Evolutionary conservation across 2,329 filamentous ascomycete species (phyloP).

Genomic region (Cordyceps pruinosa): DNA sequence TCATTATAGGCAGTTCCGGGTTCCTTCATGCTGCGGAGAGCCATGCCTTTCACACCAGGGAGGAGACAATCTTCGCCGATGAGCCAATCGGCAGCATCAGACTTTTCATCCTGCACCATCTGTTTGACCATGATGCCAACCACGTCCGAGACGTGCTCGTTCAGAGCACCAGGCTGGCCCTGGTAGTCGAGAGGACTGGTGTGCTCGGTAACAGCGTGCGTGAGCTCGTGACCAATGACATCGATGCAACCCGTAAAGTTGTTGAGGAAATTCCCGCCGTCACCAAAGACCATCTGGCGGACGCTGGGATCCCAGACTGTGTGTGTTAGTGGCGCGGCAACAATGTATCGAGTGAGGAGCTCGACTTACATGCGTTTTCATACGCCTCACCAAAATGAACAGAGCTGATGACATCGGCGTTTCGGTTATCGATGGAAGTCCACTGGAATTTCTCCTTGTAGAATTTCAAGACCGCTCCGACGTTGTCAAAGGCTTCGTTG

Average conservation of each 20-base stretch:
- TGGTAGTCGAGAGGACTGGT: conserved; percentile 43
- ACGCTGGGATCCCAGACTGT: conserved; percentile 43
- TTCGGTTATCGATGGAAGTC: conserved; percentile 45
- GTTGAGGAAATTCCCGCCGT: conserved; percentile 44
- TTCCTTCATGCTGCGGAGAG: conserved; percentile 47
- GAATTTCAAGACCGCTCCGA: conserved; percentile 42
- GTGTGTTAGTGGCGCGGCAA: not conserved
- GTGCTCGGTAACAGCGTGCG: conserved; percentile 47
- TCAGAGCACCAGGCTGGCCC: conserved; percentile 48
- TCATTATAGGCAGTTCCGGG: conserved; percentile 48
- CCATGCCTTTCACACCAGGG: conserved; percentile 43
- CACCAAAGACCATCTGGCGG: conserved; percentile 49
- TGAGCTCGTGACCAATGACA: conserved; percentile 52
- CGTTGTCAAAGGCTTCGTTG: conserved; percentile 45
- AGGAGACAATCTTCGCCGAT: conserved; percentile 47
- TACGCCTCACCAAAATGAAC: conserved; percentile 45
- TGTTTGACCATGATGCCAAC: conserved; percentile 54
- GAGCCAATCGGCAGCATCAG: conserved; percentile 45
- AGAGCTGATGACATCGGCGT: conserved; percentile 42
- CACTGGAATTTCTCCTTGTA: conserved; percentile 43
- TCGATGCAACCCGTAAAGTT: conserved; percentile 47
- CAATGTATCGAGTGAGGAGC: not conserved
- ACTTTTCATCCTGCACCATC: conserved; percentile 37
- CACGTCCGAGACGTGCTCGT: conserved; percentile 50
- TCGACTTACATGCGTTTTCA: conserved; percentile 42